Evolutionary conservation across 2,329 filamentous ascomycete genomes (phyloP).

Genomic region (Sodiomyces alkalinus): DNA sequence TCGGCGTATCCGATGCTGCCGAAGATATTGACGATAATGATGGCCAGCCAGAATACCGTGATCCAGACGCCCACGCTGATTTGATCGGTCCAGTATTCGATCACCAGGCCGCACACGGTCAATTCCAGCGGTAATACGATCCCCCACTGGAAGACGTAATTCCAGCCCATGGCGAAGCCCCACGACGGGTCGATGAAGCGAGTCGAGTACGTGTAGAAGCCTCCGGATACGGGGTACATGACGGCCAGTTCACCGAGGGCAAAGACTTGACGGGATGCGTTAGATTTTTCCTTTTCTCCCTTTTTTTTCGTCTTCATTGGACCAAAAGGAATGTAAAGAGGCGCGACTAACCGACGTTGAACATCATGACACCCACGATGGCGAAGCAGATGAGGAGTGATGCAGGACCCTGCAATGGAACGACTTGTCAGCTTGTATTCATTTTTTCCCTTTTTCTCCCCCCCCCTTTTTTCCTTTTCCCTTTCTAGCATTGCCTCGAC

Average conservation of each 20-base stretch:
- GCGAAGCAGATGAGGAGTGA: constrained; percentile 24
- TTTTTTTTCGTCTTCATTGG: no score
- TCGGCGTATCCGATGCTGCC: constrained; percentile 33
- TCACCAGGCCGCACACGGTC: constrained; percentile 32
- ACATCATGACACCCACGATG: constrained; percentile 37
- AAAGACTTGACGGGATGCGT: constrained; percentile 24
- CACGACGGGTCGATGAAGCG: constrained; percentile 43
- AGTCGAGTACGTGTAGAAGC: constrained; percentile 40
- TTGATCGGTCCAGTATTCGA: constrained; percentile 27
- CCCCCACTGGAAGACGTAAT: constrained; percentile 31
- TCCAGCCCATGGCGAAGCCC: constrained; percentile 35
- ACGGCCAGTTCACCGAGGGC: constrained; percentile 43
- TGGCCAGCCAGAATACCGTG: constrained; percentile 31
- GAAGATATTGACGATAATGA: constrained; percentile 29
- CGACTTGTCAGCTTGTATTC: neutral
- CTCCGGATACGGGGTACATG: constrained; percentile 40
- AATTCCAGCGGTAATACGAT: constrained; percentile 31
- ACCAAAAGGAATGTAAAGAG: no score
- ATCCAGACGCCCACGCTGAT: constrained; percentile 36
- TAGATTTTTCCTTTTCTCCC: no score
- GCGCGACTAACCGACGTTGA: constrained; percentile 26
- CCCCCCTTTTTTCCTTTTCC: no score
- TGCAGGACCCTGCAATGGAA: constrained; percentile 18
- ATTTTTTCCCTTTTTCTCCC: no score
- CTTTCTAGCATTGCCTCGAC: no score